Conservation (phyloP, 768 basidiomycete species). For the Lactarius hengduanensis region DNA sequence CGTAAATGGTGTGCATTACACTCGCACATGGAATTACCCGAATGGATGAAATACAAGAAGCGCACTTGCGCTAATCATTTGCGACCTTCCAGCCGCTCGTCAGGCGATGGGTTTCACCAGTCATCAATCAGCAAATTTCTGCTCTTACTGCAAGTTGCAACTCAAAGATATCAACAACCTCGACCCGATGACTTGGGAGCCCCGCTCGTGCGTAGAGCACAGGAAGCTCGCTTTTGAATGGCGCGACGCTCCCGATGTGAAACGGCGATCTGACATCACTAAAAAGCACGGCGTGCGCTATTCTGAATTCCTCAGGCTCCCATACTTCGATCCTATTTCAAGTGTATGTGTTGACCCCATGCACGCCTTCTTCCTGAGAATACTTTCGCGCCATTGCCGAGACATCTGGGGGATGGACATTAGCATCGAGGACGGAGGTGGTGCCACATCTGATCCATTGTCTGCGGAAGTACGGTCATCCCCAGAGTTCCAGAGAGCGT, state of each 20-base stretch:
- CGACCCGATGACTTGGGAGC: background rate
- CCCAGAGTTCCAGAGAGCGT: background rate
- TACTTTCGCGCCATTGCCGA: slow-evolving; percentile 24
- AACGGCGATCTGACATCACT: slow-evolving; percentile 22
- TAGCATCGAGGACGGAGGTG: background rate
- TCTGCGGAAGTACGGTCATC: background rate
- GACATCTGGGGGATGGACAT: slow-evolving; percentile 13
- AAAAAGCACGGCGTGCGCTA: slow-evolving; percentile 32
- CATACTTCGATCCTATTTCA: slow-evolving; percentile 29
- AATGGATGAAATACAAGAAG: slow-evolving; percentile 2
- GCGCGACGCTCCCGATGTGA: slow-evolving; percentile 25
- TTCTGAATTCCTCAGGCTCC: slow-evolving; percentile 27
- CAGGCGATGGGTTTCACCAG: background rate
- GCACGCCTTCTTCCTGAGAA: slow-evolving; percentile 30
- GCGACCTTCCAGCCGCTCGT: background rate
- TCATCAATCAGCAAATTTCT: background rate
- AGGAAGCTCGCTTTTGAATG: slow-evolving; percentile 24
- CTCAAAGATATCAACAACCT: background rate
- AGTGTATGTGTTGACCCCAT: slow-evolving; percentile 30
- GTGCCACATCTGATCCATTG: background rate
- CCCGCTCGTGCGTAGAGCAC: slow-evolving; percentile 14
- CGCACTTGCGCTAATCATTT: slow-evolving; percentile 10
- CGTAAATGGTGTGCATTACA: slow-evolving; percentile 35
- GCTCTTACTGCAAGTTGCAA: background rate
- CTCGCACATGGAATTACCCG: slow-evolving; percentile 29